Percentiles rank a stretch among this genome's conserved stretches.
phyloP scores from a whole-genome alignment of 108 stramenopile genomes.

The Chaetoceros tenuissimus region DNA sequence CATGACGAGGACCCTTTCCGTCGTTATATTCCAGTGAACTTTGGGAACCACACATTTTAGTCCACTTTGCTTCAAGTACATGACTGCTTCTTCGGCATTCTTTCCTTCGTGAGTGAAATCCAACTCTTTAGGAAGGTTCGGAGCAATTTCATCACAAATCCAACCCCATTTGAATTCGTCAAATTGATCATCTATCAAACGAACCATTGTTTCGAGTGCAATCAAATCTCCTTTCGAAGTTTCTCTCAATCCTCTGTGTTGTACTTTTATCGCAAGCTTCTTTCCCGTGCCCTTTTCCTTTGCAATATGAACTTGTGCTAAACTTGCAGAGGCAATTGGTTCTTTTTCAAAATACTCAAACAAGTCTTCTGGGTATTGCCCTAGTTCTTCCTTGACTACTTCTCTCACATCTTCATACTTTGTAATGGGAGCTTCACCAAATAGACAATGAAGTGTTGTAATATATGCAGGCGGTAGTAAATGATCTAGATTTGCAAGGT shows the following conservation, averaged over 20 bases:
- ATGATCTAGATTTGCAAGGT: conserved; percentile 87
- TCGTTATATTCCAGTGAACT: conserved; percentile 53
- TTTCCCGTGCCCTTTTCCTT: conserved; percentile 51
- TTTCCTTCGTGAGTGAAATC: conserved; percentile 85
- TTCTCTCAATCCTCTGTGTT: conserved; percentile 84
- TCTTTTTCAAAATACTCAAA: conserved; percentile 67
- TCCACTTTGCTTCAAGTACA: conserved; percentile 32
- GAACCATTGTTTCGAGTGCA: conserved; percentile 65
- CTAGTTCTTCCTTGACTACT: conserved; percentile 79
- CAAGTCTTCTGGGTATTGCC: conserved; percentile 55
- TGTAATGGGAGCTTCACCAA: conserved; percentile 64
- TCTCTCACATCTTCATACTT: conserved; percentile 25
- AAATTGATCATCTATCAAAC: conserved; percentile 60
- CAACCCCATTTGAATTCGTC: conserved; percentile 87
- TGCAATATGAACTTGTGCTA: conserved; percentile 89
- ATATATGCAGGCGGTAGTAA: conserved; percentile 84
- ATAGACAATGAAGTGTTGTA: conserved; percentile 54
- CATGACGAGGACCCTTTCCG: conserved; percentile 87
- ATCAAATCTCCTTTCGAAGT: conserved; percentile 76
- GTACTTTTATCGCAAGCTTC: conserved; percentile 87
- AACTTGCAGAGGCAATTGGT: conserved; percentile 87
- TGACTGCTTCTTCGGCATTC: conserved; percentile 68
- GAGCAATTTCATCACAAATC: conserved; percentile 92
- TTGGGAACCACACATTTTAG: conserved; percentile 70
- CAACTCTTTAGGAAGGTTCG: conserved; percentile 85